Evolutionary conservation across 2,329 filamentous ascomycete species (phyloP), one percentile per base, ranked within the genome.

Genomic region (Claviceps citrina): DNA sequence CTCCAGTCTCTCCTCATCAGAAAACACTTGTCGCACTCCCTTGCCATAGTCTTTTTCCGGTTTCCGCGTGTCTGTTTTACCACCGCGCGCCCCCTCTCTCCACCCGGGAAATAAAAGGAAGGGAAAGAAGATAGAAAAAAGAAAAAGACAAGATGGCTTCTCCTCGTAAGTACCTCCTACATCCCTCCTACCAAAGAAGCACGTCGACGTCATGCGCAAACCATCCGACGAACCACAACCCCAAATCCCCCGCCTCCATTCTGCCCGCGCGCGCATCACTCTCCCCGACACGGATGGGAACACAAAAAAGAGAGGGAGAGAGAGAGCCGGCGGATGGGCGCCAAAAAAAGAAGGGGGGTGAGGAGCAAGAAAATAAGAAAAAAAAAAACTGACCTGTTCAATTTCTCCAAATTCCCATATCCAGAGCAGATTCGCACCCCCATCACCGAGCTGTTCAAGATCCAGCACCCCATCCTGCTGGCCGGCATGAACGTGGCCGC

Each of bases 401-500:
- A 28, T 12, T 24, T 34, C 19, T 24, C 16, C 19, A n/a, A 7
- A 12, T 22, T 34, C 4, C 19, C 24, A 15, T 19, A 15, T 15
- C 20, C 19, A 62, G 60, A 62, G 57, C 53, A 62, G 70, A 81
- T 98, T 63, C 84, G 84, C 57, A 98, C 91, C 40, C 78, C 84
- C 50, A 71, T 87, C 55, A 98, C 91, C 52, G 89, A 96, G 74
- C 82, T 96, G 49, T 82, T 98, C 66, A 84, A 85, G 71, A 96
- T 98, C 75, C 84, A 93, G 62, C 91, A 98, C 67, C 91, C 91
- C 43, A 71, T 98, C 58, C 70, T 98, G 56, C 79, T 98, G 46
- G 91, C 91, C 53, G 91, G 91, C 61, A 98, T 98, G 91, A 96
- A 98, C 72, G 91, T 96, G 47, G 91, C 91, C 42, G 91, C 91